Conservation (phyloP, 2,329 filamentous ascomycete species). For the Cordyceps javanica region DNA sequence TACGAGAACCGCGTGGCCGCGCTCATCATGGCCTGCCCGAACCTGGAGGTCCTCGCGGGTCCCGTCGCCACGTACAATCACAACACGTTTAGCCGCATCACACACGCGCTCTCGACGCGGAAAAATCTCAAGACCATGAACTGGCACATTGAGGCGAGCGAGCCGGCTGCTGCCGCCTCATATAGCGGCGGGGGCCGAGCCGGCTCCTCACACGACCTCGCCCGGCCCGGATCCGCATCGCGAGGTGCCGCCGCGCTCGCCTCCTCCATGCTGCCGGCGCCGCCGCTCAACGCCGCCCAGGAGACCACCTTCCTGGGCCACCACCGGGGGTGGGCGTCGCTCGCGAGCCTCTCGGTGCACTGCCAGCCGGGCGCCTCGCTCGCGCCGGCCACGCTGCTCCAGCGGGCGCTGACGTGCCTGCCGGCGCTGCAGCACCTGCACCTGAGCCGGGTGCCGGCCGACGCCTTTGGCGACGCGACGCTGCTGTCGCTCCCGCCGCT, state of each 20-base stretch:
- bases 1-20: constrained; percentile 55
- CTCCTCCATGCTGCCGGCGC: constrained; percentile 22
- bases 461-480: constrained; percentile 51
- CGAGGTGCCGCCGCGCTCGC: constrained; percentile 24
- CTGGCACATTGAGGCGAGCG: constrained; percentile 47
- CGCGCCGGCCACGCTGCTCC: constrained; percentile 46
- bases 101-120: constrained; percentile 54
- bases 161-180: constrained; percentile 11
- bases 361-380: constrained; percentile 50
- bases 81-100: constrained; percentile 46
- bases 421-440: constrained; percentile 53
- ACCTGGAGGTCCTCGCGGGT: constrained; percentile 53
- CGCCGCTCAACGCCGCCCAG: constrained; percentile 24
- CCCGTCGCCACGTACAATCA: constrained; percentile 50
- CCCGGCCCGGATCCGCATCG: constrained; percentile 2
- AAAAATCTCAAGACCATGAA: constrained; percentile 49
- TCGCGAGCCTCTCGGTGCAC: constrained; percentile 53
- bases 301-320: constrained; percentile 42
- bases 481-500: constrained; percentile 51
- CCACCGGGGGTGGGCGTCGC: constrained; percentile 49
- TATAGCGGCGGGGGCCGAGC: neutral
- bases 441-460: constrained; percentile 48
- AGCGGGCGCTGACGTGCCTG: constrained; percentile 42
- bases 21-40: constrained; percentile 59
- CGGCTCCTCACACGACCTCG: constrained; percentile 24